phyloP scores from a whole-genome alignment of 2,329 filamentous ascomycete species.

The Ascochyta viciae-villosae region DNA sequence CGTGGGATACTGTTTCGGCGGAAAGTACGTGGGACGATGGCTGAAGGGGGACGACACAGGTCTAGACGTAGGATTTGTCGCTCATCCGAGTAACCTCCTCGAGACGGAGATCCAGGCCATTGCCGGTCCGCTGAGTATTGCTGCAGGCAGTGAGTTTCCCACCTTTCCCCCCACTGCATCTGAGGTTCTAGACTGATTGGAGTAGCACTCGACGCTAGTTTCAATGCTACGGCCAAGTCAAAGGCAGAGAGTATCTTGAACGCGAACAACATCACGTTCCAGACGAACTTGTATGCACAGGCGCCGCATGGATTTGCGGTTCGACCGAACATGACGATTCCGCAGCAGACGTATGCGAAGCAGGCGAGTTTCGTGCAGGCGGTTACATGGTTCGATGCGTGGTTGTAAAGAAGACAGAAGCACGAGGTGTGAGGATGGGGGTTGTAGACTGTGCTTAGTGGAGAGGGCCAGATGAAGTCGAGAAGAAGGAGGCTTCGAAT shows the following conservation, averaged over 20 bases:
- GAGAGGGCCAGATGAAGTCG: too few relatives aligned
- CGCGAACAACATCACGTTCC: slow-evolving; percentile 40
- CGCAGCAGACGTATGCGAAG: slow-evolving; percentile 46
- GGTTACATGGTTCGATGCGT: slow-evolving; percentile 48
- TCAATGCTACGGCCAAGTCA: slow-evolving; percentile 25
- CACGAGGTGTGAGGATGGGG: too few relatives aligned
- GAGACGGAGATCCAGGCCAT: slow-evolving; percentile 71
- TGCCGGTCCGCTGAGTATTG: slow-evolving; percentile 70
- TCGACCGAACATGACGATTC: slow-evolving; percentile 37
- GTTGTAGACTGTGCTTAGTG: too few relatives aligned
- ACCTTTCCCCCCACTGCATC: not conserved
- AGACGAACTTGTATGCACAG: slow-evolving; percentile 41
- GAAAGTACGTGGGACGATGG: slow-evolving; percentile 75
- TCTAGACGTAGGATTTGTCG: slow-evolving; percentile 70
- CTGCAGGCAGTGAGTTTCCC: slow-evolving; percentile 58
- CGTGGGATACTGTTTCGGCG: slow-evolving; percentile 78
- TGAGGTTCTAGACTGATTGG: slow-evolving; percentile 10
- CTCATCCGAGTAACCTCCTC: slow-evolving; percentile 74
- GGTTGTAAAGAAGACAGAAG: slow-evolving; percentile 20
- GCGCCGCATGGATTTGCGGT: slow-evolving; percentile 48
- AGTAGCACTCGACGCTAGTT: slow-evolving; percentile 29
- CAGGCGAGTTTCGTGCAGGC: slow-evolving; percentile 46
- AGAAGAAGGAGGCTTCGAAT: too few relatives aligned
- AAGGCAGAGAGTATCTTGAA: slow-evolving; percentile 37
- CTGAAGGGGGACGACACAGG: slow-evolving; percentile 55